Conservation (phyloP, 768 basidiomycete species). For the Boletus sp. region DNA sequence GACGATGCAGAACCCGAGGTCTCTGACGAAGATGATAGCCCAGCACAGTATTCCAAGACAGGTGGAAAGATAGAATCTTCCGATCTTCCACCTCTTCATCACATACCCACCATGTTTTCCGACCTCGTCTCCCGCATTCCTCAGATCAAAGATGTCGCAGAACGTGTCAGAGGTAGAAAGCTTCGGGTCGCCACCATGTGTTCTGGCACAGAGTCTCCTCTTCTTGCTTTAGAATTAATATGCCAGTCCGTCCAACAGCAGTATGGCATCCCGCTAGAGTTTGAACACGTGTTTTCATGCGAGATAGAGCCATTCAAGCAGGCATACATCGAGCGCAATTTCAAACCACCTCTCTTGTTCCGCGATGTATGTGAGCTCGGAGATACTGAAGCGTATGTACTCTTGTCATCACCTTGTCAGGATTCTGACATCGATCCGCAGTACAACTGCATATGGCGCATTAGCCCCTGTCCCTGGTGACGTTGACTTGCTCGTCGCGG, state of each 20-base stretch:
- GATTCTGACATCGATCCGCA: constrained; percentile 29
- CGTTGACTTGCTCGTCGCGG: constrained; percentile 87
- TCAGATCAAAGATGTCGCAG: constrained; percentile 60
- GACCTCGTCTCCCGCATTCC: constrained; percentile 68
- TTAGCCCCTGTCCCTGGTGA: constrained; percentile 83
- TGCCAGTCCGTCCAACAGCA: constrained; percentile 70
- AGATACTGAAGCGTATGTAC: constrained; percentile 66
- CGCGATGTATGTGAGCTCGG: constrained; percentile 92
- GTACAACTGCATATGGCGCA: constrained; percentile 90
- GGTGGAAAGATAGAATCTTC: constrained; percentile 50
- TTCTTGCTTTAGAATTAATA: constrained; percentile 85
- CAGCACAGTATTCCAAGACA: constrained; percentile 37
- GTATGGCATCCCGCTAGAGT: constrained; percentile 57
- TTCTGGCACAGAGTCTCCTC: constrained; percentile 92
- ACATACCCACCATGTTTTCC: constrained; percentile 68
- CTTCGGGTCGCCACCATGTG: constrained; percentile 96
- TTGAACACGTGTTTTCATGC: constrained; percentile 94
- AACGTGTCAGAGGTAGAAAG: constrained; percentile 71
- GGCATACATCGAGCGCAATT: constrained; percentile 96
- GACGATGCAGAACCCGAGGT: constrained; percentile 34
- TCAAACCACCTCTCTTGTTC: constrained; percentile 87
- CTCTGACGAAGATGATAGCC: constrained; percentile 30
- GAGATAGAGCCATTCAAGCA: constrained; percentile 98
- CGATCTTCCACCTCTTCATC: constrained; percentile 71
- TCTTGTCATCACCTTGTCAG: background rate